Evolutionary conservation across 306 rosid species (phyloP).

Genomic region (Fragaria ananassa): DNA sequence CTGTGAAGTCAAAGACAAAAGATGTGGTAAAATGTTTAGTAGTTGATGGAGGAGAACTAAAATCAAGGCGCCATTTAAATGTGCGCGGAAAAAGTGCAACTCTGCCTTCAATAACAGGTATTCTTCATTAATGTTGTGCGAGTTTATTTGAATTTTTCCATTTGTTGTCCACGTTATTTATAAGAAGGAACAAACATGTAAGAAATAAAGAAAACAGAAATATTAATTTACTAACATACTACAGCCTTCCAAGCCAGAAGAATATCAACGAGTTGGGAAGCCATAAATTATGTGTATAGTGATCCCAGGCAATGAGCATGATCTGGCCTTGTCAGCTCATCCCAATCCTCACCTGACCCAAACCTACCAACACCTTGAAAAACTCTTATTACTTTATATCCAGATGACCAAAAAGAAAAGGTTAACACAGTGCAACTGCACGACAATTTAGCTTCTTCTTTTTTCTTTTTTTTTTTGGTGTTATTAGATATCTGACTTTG

Average conservation of each 20-base stretch:
- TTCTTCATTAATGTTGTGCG: slow-evolving; percentile 5
- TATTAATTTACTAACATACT: background rate
- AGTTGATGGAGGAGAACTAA: slow-evolving; percentile 89
- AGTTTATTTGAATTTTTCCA: background rate
- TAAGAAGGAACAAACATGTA: background rate
- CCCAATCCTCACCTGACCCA: background rate
- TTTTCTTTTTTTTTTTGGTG: background rate
- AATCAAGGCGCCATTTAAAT: slow-evolving; percentile 94
- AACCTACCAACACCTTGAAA: background rate
- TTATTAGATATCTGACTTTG: background rate
- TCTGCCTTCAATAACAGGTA: slow-evolving; percentile 96
- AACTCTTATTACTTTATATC: background rate
- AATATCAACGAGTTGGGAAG: background rate
- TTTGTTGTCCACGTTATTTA: background rate
- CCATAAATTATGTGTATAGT: background rate
- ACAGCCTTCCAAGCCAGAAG: background rate
- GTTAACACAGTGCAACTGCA: background rate
- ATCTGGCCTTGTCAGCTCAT: background rate
- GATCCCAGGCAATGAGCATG: background rate
- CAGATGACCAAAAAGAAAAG: background rate
- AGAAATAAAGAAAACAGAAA: background rate
- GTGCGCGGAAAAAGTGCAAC: slow-evolving; percentile 97
- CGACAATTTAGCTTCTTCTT: background rate
- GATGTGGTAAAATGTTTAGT: slow-evolving; percentile 78
- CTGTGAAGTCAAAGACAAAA: slow-evolving; percentile 70